Conservation (phyloP, 805 yeast genomes). For the Lachancea thermotolerans region DNA sequence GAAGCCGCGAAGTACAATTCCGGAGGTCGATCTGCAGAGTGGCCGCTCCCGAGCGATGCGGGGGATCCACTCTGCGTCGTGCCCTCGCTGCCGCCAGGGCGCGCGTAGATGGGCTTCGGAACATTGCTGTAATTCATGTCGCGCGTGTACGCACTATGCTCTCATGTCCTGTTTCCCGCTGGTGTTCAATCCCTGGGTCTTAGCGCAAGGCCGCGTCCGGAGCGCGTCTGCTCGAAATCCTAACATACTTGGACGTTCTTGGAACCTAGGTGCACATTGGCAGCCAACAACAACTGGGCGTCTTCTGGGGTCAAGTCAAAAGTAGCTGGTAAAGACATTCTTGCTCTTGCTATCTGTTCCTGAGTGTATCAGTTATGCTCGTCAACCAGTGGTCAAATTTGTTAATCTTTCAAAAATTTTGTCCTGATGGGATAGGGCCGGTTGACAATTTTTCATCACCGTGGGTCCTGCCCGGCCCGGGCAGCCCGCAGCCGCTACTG, state of each 20-base stretch:
- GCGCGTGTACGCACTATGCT: too few species aligned
- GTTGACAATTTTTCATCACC: slow-evolving; percentile 3
- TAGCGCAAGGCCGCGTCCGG: too few species aligned
- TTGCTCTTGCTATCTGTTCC: slow-evolving; percentile 26
- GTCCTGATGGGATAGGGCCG: slow-evolving; percentile 1
- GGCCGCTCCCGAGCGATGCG: too few species aligned
- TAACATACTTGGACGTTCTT: slow-evolving; percentile 96
- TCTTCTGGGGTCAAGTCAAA: slow-evolving; percentile 94
- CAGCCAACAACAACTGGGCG: slow-evolving; percentile 98
- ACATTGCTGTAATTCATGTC: too few species aligned
- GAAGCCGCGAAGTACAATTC: too few species aligned
- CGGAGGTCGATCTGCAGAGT: too few species aligned
- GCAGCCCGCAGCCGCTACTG: background rate
- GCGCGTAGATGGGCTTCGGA: background rate
- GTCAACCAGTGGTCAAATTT: slow-evolving; percentile 6
- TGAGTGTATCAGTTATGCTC: slow-evolving; percentile 4
- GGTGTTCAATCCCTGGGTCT: too few species aligned
- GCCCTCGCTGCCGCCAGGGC: background rate
- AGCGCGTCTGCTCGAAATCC: background rate
- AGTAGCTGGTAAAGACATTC: slow-evolving; percentile 81
- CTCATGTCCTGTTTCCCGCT: too few species aligned
- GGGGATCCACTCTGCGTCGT: too few species aligned
- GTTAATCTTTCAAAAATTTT: slow-evolving; percentile 7
- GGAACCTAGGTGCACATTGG: slow-evolving; percentile 98
- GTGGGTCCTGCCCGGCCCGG: background rate